Evolutionary conservation across 148 eudicot species (phyloP).

Genomic region (Heliosperma pusillum): DNA sequence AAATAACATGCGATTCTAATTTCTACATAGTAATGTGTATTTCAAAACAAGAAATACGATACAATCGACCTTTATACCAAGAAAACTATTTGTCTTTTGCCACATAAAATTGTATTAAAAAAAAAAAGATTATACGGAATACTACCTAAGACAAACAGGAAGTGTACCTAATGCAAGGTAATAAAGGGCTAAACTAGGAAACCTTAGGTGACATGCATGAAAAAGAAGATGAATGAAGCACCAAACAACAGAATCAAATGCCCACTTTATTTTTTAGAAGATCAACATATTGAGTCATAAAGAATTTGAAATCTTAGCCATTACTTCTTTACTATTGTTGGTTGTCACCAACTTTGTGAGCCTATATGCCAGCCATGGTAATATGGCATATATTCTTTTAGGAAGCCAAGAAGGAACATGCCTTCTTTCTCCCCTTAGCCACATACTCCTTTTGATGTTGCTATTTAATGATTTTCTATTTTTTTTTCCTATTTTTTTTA

Average conservation of each 20-base stretch:
- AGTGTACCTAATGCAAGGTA: background rate
- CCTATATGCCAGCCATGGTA: slow-evolving; percentile 16
- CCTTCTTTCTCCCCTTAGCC: background rate
- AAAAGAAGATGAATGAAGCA: slow-evolving; percentile 3
- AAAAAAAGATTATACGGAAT: too few relatives aligned
- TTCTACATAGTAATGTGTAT: too few relatives aligned
- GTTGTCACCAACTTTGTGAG: slow-evolving; percentile 16
- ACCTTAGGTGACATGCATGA: slow-evolving; percentile 26
- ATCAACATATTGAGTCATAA: background rate
- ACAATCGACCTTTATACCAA: too few relatives aligned
- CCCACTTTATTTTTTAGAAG: slow-evolving; percentile 1
- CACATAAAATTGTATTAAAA: too few relatives aligned
- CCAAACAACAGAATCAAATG: slow-evolving; percentile 28
- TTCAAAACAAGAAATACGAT: too few relatives aligned
- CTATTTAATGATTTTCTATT: too few relatives aligned
- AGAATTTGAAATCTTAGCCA: slow-evolving; percentile 33
- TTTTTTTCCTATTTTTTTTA: too few relatives aligned
- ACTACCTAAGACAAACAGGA: background rate
- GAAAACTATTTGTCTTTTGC: too few relatives aligned
- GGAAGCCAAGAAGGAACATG: background rate
- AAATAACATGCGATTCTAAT: too few relatives aligned
- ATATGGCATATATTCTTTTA: slow-evolving; percentile 24
- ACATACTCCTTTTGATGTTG: background rate
- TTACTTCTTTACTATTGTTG: slow-evolving; percentile 13
- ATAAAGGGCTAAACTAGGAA: slow-evolving; percentile 3